These are phyloP conservation scores for Kalmanozyma brasiliensis DNA, from an alignment of 1,284 basidiomycete genomes.

Conservation along the genomic window DNA sequence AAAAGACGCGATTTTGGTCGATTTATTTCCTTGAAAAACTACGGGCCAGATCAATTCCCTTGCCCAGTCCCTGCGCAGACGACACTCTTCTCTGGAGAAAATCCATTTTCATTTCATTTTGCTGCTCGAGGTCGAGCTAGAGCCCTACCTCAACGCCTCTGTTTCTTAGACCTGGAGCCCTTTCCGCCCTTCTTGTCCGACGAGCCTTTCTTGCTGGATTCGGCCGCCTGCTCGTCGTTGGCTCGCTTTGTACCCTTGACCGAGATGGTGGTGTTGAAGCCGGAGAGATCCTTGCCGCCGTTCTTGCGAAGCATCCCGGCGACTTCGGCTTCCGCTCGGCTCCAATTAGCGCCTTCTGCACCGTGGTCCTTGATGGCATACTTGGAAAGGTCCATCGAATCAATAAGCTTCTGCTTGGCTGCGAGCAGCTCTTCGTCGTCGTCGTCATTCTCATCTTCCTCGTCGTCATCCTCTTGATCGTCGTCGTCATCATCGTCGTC, in stretches of 20 bases:
- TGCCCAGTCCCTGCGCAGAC: too few relatives aligned
- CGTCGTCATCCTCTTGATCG: constrained; percentile 14
- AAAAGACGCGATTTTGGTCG: too few relatives aligned
- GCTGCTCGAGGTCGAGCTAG: too few relatives aligned
- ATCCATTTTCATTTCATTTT: too few relatives aligned
- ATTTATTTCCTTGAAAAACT: too few relatives aligned
- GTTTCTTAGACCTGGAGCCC: constrained; percentile 25
- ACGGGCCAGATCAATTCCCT: too few relatives aligned
- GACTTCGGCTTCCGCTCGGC: constrained; percentile 61
- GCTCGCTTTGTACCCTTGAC: constrained; percentile 46
- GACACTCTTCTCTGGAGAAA: neutral
- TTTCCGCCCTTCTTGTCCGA: constrained; percentile 29
- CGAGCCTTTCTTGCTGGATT: constrained; percentile 26
- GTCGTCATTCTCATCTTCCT: constrained; percentile 15
- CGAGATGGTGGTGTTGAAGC: constrained; percentile 50
- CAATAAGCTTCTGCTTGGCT: constrained; percentile 48
- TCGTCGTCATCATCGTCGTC: constrained; percentile 21
- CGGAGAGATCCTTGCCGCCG: constrained; percentile 40
- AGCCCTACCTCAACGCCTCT: constrained; percentile 36
- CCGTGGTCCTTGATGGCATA: constrained; percentile 53
- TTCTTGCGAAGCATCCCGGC: constrained; percentile 46
- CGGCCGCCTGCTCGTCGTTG: constrained; percentile 23
- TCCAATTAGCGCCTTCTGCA: constrained; percentile 43
- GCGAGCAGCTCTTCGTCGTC: constrained; percentile 34
- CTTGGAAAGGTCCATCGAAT: constrained; percentile 53